Base-by-base conservation (phyloP, 768 basidiomycete species). In the Mycena rebaudengoi region DNA sequence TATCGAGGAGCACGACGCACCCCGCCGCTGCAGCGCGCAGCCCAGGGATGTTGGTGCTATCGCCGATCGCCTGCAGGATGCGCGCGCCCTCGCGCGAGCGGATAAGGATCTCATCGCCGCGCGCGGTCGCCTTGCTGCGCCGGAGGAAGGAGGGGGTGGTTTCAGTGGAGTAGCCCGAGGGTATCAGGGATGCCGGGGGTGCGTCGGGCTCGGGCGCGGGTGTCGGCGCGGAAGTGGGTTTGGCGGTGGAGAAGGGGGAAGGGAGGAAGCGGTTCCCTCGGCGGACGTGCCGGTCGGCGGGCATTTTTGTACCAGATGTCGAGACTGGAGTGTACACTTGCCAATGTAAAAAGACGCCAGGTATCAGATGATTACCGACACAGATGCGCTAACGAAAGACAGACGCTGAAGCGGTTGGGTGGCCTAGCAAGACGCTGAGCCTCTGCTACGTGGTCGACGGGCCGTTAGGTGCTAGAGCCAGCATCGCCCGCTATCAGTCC, bases 111-210 rank as follows among this genome's bases (percentile, higher is more conserved):
- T 63, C 57, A 58, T 67, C 66, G 7, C 28, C 32, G 30, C 20
- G 37, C 23, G 21, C 18, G 25, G 10, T 25, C 14, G 14, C 4
- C 33, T 39, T 30, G 14, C 32, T 20, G 40, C 66, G 66, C 18
- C 62, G 61, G n/a, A 67, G 62, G 62, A 60, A 67, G 58, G 57
- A 21, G 5, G 66, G 66, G n/a, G 52, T 49, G 16, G 58, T 59
- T 28, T 32, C 30, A 32, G 32, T 30, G 46, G 44, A 48, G 56
- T 40, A 48, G 43, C 56, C 56, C n/a, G n/a, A n/a, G n/a, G n/a
- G n/a, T n/a, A n/a, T n/a, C n/a, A n/a, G n/a, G n/a, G n/a, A n/a
- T n/a, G n/a, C n/a, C n/a, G n/a, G n/a, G n/a, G n/a, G n/a, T n/a
- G n/a, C n/a, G n/a, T n/a, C n/a, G n/a, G n/a, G n/a, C n/a, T n/a